phyloP scores from a whole-genome alignment of 2,329 filamentous ascomycete genomes.

The Chaetomiaceae sp. region DNA sequence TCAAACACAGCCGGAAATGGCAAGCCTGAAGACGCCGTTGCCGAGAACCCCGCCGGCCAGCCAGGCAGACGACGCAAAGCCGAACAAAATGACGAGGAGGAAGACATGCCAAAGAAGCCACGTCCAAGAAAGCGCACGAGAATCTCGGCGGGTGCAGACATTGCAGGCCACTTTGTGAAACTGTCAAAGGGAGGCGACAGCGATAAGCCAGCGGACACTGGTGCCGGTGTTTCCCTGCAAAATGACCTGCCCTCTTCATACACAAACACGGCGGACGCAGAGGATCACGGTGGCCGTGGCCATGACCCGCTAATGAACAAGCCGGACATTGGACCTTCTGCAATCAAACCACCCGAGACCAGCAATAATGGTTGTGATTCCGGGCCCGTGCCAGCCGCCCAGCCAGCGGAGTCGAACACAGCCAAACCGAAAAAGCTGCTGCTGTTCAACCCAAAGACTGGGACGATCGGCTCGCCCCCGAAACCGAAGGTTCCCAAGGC shows the following conservation, averaged over 20 bases:
- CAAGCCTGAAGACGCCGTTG: slow-evolving; percentile 9
- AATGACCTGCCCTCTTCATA: too few relatives aligned
- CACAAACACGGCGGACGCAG: too few relatives aligned
- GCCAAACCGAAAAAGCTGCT: slow-evolving; percentile 46
- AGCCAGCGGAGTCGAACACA: background rate
- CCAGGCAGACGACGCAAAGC: slow-evolving; percentile 28
- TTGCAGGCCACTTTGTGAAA: slow-evolving; percentile 27
- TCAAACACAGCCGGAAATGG: background rate
- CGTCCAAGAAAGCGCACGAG: slow-evolving; percentile 26
- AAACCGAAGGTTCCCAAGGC: slow-evolving; percentile 42
- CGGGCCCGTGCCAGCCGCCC: background rate
- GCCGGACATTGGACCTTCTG: background rate
- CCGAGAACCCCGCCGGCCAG: slow-evolving; percentile 9
- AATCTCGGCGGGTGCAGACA: slow-evolving; percentile 16
- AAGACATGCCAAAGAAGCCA: slow-evolving; percentile 21
- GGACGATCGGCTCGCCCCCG: slow-evolving; percentile 58
- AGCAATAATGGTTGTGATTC: background rate
- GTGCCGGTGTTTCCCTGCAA: too few relatives aligned
- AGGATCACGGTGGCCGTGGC: too few relatives aligned
- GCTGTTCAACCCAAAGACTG: slow-evolving; percentile 54
- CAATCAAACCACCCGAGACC: background rate
- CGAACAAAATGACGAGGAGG: slow-evolving; percentile 17
- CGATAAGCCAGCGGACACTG: too few relatives aligned
- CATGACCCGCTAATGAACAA: background rate
- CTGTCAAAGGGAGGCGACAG: slow-evolving; percentile 9